Base-by-base conservation (phyloP, 2,329 filamentous ascomycete genomes). In the Emmonsiellopsis sp. region DNA sequence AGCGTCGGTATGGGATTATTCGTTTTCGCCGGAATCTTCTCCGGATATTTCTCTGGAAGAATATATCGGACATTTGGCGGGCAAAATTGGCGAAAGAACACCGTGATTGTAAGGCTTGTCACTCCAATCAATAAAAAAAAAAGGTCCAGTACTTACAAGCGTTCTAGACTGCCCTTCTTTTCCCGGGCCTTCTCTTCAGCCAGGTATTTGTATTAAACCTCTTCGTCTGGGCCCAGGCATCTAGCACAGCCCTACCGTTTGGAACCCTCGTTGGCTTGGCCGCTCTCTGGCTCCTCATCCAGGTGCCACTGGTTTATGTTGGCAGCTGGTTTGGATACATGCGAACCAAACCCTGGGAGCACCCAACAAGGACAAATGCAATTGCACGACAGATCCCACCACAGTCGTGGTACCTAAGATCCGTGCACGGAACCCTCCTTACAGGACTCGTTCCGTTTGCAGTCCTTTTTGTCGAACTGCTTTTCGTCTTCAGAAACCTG, bases 181-280 rank as follows among this genome's bases (percentile, higher is more conserved):
- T 94, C 65, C 89, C 89, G 0, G 89, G 89, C 1, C 76, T 93
- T 5, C 73, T 87, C 0, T 94, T 94, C 65, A 75, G 78, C 7
- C 77, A 87, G 32, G 73, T 91, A 37, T 89, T 94, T 70, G 78
- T 92, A 49, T 78, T 94, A 55, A 94, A 95, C 67, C 76, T 94
- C 8, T 94, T 94, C 65, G 87, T 93, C 55, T 95, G 89, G 89
- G 85, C 88, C 0, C 88, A 94, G 70, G 87, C 89, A 0, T 93
- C 87, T 9, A 91, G 86, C 67, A 94, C 89, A 1, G 89, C 89
- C 1, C 84, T 95, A 35, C 89, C 89, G 0, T 91, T 95, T 61
- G 80, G 85, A 35, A 93, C 88, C 0, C 76, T 95, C 2, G 65
- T 93, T 34, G 85, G 76, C 7, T 80, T 95, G 2, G 70, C 89